These are phyloP conservation scores for Ceratobasidium sp. DNA, from an alignment of 1,284 basidiomycete genomes.

Conservation along the genomic window DNA sequence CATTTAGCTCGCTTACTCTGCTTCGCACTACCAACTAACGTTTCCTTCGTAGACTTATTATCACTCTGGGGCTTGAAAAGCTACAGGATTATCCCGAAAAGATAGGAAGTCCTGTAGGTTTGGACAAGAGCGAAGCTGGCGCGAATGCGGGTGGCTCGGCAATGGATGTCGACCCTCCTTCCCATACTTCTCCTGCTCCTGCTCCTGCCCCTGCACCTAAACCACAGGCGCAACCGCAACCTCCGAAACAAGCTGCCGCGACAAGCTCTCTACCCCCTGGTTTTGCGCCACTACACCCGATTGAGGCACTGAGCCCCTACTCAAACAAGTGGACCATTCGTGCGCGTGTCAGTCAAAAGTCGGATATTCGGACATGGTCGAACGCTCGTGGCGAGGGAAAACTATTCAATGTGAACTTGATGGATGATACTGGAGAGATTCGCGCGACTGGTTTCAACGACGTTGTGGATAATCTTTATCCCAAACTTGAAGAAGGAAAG, in stretches of 20 bases:
- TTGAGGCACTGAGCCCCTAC: slow-evolving; percentile 95
- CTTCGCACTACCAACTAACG: slow-evolving; percentile 18
- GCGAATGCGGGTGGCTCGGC: slow-evolving; percentile 48
- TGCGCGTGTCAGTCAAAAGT: slow-evolving; percentile 91
- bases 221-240: slow-evolving; percentile 46
- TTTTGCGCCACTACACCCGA: slow-evolving; percentile 74
- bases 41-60: slow-evolving; percentile 71
- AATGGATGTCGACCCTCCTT: slow-evolving; percentile 48
- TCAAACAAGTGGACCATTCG: slow-evolving; percentile 99
- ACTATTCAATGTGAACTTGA: slow-evolving; percentile 90
- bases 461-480: slow-evolving; percentile 85
- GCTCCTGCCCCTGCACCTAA: slow-evolving; percentile 45
- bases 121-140: slow-evolving; percentile 49
- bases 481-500: slow-evolving; percentile 88
- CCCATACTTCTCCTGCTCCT: slow-evolving; percentile 48
- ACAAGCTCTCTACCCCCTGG: slow-evolving; percentile 40
- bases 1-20: slow-evolving; percentile 55
- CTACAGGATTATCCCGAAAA: slow-evolving; percentile 67
- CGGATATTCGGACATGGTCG: slow-evolving; percentile 89
- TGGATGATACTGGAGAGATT: slow-evolving; percentile 97
- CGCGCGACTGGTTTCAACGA: slow-evolving; percentile 93
- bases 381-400: slow-evolving; percentile 95
- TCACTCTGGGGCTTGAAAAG: slow-evolving; percentile 80
- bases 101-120: slow-evolving; percentile 74
- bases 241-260: slow-evolving; percentile 7